A percentile compares a stretch with the other conserved stretches of the same genome.
These are phyloP conservation scores for Linnemannia elongata DNA, from an alignment of 192 early-diverging fungal genomes.

Conservation along the genomic window DNA sequence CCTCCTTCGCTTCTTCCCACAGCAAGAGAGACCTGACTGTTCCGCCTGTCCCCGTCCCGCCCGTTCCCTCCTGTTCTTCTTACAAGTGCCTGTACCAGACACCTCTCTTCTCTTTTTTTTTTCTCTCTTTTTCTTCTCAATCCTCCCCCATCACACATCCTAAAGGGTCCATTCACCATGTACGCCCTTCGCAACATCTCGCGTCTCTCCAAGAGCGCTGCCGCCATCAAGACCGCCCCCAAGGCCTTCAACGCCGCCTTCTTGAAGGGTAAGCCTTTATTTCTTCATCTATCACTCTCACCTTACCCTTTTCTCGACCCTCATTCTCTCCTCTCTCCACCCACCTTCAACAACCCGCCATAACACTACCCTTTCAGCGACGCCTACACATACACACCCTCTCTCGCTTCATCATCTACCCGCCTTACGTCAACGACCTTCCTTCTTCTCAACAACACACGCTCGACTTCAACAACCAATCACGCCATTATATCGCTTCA, in stretches of 20 bases:
- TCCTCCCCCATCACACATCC: conserved; percentile 20
- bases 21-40: not conserved
- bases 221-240: conserved; percentile 53
- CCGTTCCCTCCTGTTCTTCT: not conserved
- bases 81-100: not conserved
- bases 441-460: not conserved
- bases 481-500: not conserved
- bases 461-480: not conserved
- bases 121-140: conserved; percentile 20
- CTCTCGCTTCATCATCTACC: not conserved
- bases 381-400: not conserved
- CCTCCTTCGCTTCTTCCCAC: not conserved
- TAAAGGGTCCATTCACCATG: conserved; percentile 27
- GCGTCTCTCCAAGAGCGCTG: conserved; percentile 55
- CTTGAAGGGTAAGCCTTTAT: conserved; percentile 48
- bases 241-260: conserved; percentile 56
- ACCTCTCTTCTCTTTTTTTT: not conserved
- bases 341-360: not conserved
- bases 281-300: not conserved
- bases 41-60: not conserved
- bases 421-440: not conserved
- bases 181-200: conserved; percentile 55
- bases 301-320: not conserved
- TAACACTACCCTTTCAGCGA: not conserved
- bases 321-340: not conserved